phyloP scores from a whole-genome alignment of 106 monocot species.

The Dendrobium officinale region DNA sequence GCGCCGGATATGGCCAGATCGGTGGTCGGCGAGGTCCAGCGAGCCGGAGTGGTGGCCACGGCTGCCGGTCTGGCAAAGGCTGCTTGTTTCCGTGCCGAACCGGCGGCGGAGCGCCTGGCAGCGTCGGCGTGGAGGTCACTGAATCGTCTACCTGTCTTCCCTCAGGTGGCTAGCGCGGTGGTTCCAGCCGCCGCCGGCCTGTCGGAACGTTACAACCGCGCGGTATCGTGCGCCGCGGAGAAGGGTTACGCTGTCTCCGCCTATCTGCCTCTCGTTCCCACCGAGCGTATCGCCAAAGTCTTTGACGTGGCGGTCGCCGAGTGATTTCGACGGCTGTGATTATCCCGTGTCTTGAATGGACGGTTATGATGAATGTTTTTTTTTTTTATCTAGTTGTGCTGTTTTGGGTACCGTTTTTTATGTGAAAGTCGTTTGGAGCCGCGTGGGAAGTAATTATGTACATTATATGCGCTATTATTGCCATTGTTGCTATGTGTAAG shows the following conservation, averaged over 20 bases:
- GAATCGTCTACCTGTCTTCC: constrained; percentile 72
- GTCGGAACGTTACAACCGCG: constrained; percentile 64
- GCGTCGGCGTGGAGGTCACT: constrained; percentile 67
- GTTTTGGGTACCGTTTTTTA: neutral
- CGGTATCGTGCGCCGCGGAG: constrained; percentile 41
- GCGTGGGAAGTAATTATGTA: too few relatives aligned
- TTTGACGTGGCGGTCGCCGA: constrained; percentile 17
- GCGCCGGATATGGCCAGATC: constrained; percentile 45
- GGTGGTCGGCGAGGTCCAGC: constrained; percentile 42
- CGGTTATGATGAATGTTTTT: neutral
- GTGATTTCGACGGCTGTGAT: neutral
- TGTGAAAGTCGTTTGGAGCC: neutral
- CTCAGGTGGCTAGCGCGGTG: constrained; percentile 49
- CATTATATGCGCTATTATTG: too few relatives aligned
- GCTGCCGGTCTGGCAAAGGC: constrained; percentile 41
- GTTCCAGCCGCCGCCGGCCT: constrained; percentile 61
- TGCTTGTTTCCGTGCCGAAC: constrained; percentile 36
- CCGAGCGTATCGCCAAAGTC: constrained; percentile 57
- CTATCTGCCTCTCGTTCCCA: constrained; percentile 69
- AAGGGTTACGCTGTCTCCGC: constrained; percentile 51
- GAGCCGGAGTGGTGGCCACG: constrained; percentile 38
- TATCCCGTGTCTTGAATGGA: neutral
- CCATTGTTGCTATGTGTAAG: too few relatives aligned
- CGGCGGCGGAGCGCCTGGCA: constrained; percentile 53
- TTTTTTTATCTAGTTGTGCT: neutral